A percentile compares a stretch with the other conserved stretches of the same genome.
Evolutionary conservation across 495 filamentous ascomycete species (phyloP).

Genomic region (Annulohypoxylon moriforme): DNA sequence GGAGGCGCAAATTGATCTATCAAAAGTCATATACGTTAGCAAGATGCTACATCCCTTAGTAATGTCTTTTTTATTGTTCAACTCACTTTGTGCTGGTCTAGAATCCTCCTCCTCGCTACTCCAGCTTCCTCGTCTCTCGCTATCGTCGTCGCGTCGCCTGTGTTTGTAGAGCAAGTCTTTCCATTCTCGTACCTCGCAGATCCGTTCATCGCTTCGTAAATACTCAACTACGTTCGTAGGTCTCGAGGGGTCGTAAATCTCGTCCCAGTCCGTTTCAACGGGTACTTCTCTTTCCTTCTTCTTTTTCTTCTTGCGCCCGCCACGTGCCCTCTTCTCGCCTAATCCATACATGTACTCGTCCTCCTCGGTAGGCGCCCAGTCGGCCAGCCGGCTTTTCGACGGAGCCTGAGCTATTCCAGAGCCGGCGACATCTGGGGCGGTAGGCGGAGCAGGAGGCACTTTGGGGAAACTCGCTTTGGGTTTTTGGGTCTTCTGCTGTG

Average conservation of each 20-base stretch:
- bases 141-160: constrained; percentile 62
- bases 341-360: constrained; percentile 68
- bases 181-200: constrained; percentile 85
- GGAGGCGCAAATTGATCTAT: constrained; percentile 80
- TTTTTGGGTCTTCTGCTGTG: constrained; percentile 75
- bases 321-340: constrained; percentile 75
- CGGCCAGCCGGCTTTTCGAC: constrained; percentile 77
- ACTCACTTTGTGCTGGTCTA: constrained; percentile 64
- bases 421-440: constrained; percentile 24
- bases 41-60: neutral
- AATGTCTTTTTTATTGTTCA: neutral
- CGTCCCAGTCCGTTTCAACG: constrained; percentile 85
- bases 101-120: constrained; percentile 68
- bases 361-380: constrained; percentile 79
- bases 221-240: constrained; percentile 92
- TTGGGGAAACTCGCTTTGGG: constrained; percentile 70
- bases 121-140: constrained; percentile 57
- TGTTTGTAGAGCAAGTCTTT: constrained; percentile 86
- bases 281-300: constrained; percentile 66
- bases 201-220: constrained; percentile 83
- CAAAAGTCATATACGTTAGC: constrained; percentile 41
- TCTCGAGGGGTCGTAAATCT: constrained; percentile 86
- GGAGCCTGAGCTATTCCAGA: constrained; percentile 39
- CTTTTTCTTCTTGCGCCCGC: constrained; percentile 85
- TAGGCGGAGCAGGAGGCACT: constrained; percentile 41